Conservation (phyloP, 768 basidiomycete species). For the Aureoboletus auriporus region DNA sequence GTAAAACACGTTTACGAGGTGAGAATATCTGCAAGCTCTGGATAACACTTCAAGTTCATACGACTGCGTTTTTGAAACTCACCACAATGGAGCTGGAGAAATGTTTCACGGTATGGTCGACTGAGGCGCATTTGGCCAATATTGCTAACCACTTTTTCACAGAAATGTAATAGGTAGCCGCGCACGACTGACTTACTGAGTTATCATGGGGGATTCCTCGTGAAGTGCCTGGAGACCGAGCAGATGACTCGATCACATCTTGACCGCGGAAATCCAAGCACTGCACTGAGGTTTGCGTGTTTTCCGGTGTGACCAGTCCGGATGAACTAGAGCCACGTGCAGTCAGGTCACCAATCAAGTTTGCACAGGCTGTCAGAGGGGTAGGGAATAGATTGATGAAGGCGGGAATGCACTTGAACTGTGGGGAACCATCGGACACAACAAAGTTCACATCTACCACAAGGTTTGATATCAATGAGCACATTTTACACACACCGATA, state of each 20-base stretch:
- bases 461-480: constrained; percentile 16
- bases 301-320: constrained; percentile 2
- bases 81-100: background rate
- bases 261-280: constrained; percentile 9
- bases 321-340: background rate
- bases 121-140: background rate
- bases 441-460: constrained; percentile 3
- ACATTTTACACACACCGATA: constrained; percentile 16
- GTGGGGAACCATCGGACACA: constrained; percentile 3
- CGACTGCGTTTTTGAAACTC: background rate
- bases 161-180: background rate
- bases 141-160: background rate
- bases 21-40: background rate
- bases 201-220: constrained; percentile 1
- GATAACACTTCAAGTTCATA: background rate
- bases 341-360: constrained; percentile 3
- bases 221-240: constrained; percentile 4
- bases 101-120: background rate
- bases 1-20: background rate
- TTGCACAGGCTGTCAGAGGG: constrained; percentile 9
- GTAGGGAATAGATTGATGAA: constrained; percentile 3
- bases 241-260: background rate
- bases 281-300: background rate
- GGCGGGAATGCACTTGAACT: constrained; percentile 7
- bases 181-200: background rate